These are phyloP conservation scores for Lanmaoa pseudosensibilis DNA, from an alignment of 768 basidiomycete species.

Conservation along the genomic window DNA sequence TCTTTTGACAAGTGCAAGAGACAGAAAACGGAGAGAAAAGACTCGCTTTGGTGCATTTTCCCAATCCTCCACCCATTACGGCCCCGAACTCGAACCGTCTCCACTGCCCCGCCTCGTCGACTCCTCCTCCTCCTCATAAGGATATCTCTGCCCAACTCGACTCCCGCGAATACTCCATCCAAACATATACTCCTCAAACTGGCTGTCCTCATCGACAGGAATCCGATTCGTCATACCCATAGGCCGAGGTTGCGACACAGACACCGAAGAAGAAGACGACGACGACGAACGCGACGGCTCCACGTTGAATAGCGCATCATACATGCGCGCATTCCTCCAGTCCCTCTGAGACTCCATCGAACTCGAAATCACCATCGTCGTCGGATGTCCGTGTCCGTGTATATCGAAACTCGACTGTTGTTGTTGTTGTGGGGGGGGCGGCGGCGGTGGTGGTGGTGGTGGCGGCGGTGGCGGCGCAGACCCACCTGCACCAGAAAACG, in stretches of 20 bases:
- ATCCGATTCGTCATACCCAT: slow-evolving; percentile 19
- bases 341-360: slow-evolving; percentile 14
- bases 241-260: slow-evolving; percentile 10
- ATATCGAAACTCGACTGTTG: slow-evolving; percentile 6
- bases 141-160: not conserved
- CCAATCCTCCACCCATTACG: not conserved
- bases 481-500: slow-evolving; percentile 1
- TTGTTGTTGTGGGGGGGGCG: no score
- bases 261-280: slow-evolving; percentile 13
- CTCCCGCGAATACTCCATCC: slow-evolving; percentile 9
- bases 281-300: slow-evolving; percentile 21
- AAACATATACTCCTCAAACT: slow-evolving; percentile 18
- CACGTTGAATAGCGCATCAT: slow-evolving; percentile 9
- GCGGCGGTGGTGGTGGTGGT: not conserved
- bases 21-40: not conserved
- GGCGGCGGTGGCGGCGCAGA: not conserved
- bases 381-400: not conserved
- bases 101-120: slow-evolving; percentile 2
- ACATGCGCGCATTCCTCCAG: slow-evolving; percentile 12
- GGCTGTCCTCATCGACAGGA: slow-evolving; percentile 20
- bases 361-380: slow-evolving; percentile 7
- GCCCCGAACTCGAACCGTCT: slow-evolving; percentile 10
- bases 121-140: slow-evolving; percentile 10
- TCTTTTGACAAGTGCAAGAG: not conserved
- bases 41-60: not conserved